Evolutionary conservation across 768 basidiomycete genomes (phyloP), one percentile per base, ranked within the genome.

Genomic region (Lentinula guzmanii): DNA sequence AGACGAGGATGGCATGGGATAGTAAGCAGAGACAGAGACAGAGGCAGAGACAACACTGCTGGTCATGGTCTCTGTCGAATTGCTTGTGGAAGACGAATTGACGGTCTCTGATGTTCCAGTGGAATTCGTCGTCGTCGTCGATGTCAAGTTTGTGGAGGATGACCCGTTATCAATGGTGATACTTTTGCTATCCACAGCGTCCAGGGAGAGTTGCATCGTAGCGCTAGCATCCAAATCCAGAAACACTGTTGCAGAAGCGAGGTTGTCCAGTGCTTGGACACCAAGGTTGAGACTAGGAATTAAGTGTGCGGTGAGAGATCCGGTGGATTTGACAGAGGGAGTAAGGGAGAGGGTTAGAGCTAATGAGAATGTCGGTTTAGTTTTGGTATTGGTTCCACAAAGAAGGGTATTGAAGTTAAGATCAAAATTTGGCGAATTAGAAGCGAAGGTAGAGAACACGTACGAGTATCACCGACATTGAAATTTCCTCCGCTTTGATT

Each of bases 261-360:
- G 9, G 21, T 52, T 51, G 16, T 42, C 48, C 16, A 60, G 41
- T 15, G 51, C 59, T 28, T 52, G 45, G 5, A 60, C 31, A 6
- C 59, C 59, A 39, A 60, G 41, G 39, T 60, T 60, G 46, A 60
- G 46, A 28, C 33, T 60, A 2, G 59, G 59, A 10, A 60, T 60
- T 15, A 60, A 39, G 50, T 60, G 59, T 41, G 59, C 59, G 33
- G 59, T 52, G 6, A 60, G 33, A 8, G 48, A 52, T 18, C 59
- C 59, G 5, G 48, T 60, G 41, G 59, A 46, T 43, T 60, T 37
- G 18, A 52, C 59, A n/a, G 48, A 51, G 15, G 59, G 59, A n/a
- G 45, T 60, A 3, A 60, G 33, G 46, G 59, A 60, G 13, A 60
- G 59, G 4, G 45, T 37, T 11, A 60, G 31, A 15, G 59, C 59